phyloP scores from a whole-genome alignment of 1,284 basidiomycete species.

The Thecaphora frezii region DNA sequence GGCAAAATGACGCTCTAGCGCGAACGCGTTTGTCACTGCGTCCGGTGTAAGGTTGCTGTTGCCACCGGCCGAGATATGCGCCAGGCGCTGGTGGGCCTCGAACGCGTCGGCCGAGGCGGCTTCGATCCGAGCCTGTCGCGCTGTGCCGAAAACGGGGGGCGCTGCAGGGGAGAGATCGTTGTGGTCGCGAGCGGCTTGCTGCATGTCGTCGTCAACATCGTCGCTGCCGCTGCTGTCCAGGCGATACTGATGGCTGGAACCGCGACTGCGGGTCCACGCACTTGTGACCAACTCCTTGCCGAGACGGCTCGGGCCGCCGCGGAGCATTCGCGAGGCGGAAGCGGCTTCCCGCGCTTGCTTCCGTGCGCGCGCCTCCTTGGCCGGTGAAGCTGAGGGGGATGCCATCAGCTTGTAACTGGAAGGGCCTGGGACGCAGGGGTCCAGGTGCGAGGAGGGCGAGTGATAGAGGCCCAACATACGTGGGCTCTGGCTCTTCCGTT shows the following conservation, averaged over 20 bases:
- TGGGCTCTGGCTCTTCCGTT: constrained; percentile 1
- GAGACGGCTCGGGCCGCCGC: background rate
- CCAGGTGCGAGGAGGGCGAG: constrained; percentile 1
- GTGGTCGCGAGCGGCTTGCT: background rate
- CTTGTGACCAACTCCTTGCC: too few relatives aligned
- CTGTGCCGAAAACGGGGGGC: background rate
- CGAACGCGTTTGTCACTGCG: background rate
- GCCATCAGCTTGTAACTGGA: background rate
- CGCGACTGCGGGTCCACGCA: constrained; percentile 1
- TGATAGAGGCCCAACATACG: background rate
- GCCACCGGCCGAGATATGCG: background rate
- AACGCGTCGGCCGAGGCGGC: background rate
- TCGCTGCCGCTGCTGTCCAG: constrained; percentile 4
- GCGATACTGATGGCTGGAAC: constrained; percentile 1
- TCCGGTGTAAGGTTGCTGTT: background rate
- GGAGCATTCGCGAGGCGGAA: background rate
- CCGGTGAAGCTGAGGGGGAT: constrained; percentile 1
- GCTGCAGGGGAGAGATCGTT: constrained; percentile 1
- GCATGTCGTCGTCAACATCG: background rate
- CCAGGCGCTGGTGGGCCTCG: background rate
- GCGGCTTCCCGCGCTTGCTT: constrained; percentile 3
- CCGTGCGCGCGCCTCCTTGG: constrained; percentile 1
- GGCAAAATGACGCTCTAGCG: constrained; percentile 4
- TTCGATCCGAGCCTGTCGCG: background rate
- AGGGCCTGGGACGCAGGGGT: background rate